Conservation (phyloP, 257 asterid species). For the Echites panduratus region DNA sequence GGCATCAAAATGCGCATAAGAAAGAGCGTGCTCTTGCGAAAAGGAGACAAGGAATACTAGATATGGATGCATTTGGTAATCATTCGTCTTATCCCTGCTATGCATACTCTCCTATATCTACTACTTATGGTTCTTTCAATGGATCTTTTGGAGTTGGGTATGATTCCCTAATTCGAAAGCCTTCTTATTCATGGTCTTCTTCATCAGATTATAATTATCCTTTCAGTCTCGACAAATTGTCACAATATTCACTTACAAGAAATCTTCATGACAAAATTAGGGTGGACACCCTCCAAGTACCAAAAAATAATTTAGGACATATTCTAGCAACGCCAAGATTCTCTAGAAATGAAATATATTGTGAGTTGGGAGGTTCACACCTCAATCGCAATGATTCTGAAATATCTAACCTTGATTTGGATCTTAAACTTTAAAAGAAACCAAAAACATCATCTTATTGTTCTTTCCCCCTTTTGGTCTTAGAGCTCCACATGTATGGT, state of each 20-base stretch:
- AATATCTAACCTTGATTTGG: neutral
- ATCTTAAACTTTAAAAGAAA: conserved; percentile 4
- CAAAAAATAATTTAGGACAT: neutral
- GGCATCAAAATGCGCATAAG: too few relatives aligned
- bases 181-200: neutral
- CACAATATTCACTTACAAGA: neutral
- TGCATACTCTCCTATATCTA: conserved; percentile 33
- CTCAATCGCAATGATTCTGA: neutral
- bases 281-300: too few relatives aligned
- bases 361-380: neutral
- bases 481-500: too few relatives aligned
- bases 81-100: conserved; percentile 29
- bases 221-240: neutral
- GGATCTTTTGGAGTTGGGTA: conserved; percentile 35
- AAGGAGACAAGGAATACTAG: conserved; percentile 35
- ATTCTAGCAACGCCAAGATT: neutral
- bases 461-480: too few relatives aligned
- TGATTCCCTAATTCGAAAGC: neutral
- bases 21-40: too few relatives aligned
- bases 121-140: conserved; percentile 19
- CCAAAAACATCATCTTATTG: too few relatives aligned
- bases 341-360: too few relatives aligned
- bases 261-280: neutral
- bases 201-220: neutral
- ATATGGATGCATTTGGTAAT: conserved; percentile 27